Evolutionary conservation across 768 basidiomycete species (phyloP).

Genomic region (Gloeopeniophorella convolvens): DNA sequence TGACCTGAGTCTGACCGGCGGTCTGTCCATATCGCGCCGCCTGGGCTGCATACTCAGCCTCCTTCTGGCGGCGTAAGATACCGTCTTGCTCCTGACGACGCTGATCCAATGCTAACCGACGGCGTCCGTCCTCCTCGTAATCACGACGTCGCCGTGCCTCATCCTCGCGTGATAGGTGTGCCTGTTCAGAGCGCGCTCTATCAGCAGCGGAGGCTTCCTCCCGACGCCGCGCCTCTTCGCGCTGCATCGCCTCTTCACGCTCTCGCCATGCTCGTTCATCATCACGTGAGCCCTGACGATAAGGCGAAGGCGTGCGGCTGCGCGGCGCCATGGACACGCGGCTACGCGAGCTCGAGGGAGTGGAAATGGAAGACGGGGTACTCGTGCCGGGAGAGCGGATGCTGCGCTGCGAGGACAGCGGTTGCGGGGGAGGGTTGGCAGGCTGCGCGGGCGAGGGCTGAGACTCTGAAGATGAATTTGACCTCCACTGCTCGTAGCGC

Average conservation of each 20-base stretch:
- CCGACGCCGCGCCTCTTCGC: conserved; percentile 14
- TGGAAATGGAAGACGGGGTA: conserved; percentile 15
- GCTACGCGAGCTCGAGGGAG: conserved; percentile 20
- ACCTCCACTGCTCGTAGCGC: conserved; percentile 56
- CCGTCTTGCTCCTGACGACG: conserved; percentile 50
- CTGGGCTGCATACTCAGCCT: conserved; percentile 31
- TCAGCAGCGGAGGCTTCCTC: conserved; percentile 1
- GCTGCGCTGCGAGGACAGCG: neutral
- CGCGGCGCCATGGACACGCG: conserved; percentile 8
- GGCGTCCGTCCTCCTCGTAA: conserved; percentile 27
- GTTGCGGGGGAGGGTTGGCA: neutral
- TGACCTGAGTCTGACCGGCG: conserved; percentile 32
- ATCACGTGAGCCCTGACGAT: conserved; percentile 25
- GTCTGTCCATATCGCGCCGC: conserved; percentile 23
- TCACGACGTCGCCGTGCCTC: conserved; percentile 22
- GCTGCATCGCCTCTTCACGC: conserved; percentile 28
- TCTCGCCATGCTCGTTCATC: conserved; percentile 35
- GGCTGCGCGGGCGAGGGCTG: neutral
- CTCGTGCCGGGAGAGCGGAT: conserved; percentile 2
- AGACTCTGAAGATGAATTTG: conserved; percentile 18
- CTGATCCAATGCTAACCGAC: conserved; percentile 35
- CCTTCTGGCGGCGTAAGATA: conserved; percentile 51
- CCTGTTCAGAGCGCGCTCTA: neutral
- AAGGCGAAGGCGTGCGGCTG: conserved; percentile 18
- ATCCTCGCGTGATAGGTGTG: conserved; percentile 16